A percentile compares a stretch with the other conserved stretches of the same genome.
These are phyloP conservation scores for Tricholoma hemisulphureum DNA, from an alignment of 768 basidiomycete genomes.

Conservation along the genomic window DNA sequence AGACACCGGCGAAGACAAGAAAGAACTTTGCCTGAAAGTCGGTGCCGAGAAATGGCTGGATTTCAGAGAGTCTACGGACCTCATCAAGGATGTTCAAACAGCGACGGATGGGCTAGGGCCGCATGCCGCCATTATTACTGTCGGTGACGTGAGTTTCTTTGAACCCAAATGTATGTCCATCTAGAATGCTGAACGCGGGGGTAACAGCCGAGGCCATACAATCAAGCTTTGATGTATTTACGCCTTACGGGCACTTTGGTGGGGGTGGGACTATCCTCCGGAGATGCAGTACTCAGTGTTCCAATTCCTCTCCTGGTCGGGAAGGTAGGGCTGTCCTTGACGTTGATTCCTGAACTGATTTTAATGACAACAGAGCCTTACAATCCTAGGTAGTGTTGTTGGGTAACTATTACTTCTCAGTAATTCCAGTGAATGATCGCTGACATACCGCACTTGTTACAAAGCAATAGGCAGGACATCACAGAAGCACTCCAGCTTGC, in stretches of 20 bases:
- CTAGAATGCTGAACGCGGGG: neutral
- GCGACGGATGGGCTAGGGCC: conserved; percentile 68
- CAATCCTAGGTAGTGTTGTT: conserved; percentile 40
- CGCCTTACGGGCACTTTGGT: conserved; percentile 68
- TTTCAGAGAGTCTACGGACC: conserved; percentile 61
- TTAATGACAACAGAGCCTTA: conserved; percentile 36
- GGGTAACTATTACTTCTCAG: conserved; percentile 25
- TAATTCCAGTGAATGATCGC: conserved; percentile 5
- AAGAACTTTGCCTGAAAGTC: conserved; percentile 49
- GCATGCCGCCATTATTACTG: conserved; percentile 63
- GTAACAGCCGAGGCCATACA: conserved; percentile 36
- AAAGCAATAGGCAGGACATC: conserved; percentile 78
- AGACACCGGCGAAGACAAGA: conserved; percentile 75
- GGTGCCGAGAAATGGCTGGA: conserved; percentile 76
- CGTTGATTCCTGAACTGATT: conserved; percentile 3
- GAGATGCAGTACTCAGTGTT: conserved; percentile 48
- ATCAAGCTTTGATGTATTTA: conserved; percentile 67
- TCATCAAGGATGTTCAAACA: conserved; percentile 57
- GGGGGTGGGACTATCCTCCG: conserved; percentile 61
- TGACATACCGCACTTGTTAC: neutral
- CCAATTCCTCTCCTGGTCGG: conserved; percentile 43
- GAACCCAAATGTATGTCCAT: neutral
- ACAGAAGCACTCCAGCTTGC: conserved; percentile 77
- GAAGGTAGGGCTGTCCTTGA: conserved; percentile 24
- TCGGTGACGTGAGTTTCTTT: conserved; percentile 41